Base-by-base conservation (phyloP, 2,329 filamentous ascomycete genomes). In the Claviceps monticola region DNA sequence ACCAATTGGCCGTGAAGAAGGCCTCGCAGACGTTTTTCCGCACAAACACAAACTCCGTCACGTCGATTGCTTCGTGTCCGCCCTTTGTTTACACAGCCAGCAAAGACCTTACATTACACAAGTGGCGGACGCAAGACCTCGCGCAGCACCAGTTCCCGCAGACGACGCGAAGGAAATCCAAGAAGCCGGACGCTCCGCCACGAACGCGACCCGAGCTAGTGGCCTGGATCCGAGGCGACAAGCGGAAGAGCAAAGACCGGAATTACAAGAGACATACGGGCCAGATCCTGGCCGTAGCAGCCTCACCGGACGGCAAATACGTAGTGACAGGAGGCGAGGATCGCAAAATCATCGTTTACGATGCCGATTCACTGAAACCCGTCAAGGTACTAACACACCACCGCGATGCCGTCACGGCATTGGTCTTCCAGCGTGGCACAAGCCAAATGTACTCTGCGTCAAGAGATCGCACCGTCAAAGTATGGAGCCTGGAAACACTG, bases 381-480 rank as follows among this genome's bases (percentile, higher is more conserved):
- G 70, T 94, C 58, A 85, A 85, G 59, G 82, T 91, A 3, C 95
- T 97, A 66, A 82, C 80, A n/a, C 88, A 95, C 55, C 93, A 98
- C 69, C 82, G 93, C 55, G 93, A 94, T 62, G 79, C 88, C 16
- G 82, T 98, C 49, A 91, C 86, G 6, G 84, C 84, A 0, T 73
- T 98, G 17, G 85, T 84, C 0, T 98, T 98, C 65, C 83, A 89
- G 39, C 78, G 87, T 56, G 87, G 86, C 48, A 90, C 86, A 16
- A 95, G 96, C 62, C 90, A 96, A 68, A 72, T 98, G 19, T 98
- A 94, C 71, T 94, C 88, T 3, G 84, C 86, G 53, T 93, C 88
- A 51, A 86, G 84, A 61, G 93, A 98, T 68, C 81, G 93, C 43
- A 95, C 91, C 2, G 84, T 98, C 64, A 97, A 97, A 68, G 85